Evolutionary conservation across 106 monocot genomes (phyloP).

Genomic region (Dendrobium officinale): DNA sequence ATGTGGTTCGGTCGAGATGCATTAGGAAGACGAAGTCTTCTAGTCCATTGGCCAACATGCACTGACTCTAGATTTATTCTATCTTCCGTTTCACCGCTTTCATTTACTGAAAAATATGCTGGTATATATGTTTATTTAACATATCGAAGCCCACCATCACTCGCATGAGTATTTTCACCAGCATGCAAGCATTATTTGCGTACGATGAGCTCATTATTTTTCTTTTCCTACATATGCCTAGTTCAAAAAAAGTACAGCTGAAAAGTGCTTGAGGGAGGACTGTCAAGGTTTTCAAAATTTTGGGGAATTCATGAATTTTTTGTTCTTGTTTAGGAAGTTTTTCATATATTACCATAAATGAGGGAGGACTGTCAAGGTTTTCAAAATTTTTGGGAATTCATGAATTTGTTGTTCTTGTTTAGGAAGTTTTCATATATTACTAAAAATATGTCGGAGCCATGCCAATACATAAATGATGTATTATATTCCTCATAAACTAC

Average conservation of each 20-base stretch:
- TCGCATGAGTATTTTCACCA: not conserved
- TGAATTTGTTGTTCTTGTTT: not conserved
- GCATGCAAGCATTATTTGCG: not conserved
- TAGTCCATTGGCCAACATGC: constrained; percentile 79
- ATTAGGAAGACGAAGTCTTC: constrained; percentile 88
- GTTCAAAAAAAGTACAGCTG: not conserved
- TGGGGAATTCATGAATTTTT: not conserved
- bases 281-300: not conserved
- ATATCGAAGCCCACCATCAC: not conserved
- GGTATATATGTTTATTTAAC: constrained; percentile 23
- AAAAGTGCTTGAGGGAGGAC: not conserved
- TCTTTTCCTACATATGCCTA: not conserved
- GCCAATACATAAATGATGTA: not conserved
- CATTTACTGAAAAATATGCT: constrained; percentile 15
- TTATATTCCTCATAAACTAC: not conserved
- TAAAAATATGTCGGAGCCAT: not conserved
- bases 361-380: too few species aligned
- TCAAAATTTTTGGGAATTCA: too few species aligned
- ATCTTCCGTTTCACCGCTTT: constrained; percentile 67
- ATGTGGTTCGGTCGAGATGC: constrained; percentile 94
- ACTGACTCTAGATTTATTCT: constrained; percentile 62
- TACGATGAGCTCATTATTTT: not conserved
- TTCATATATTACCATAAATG: not conserved
- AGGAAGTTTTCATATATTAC: too few species aligned
- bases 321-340: not conserved